phyloP scores from a whole-genome alignment of 2,329 filamentous ascomycete genomes.

The Talaromyces piceae region DNA sequence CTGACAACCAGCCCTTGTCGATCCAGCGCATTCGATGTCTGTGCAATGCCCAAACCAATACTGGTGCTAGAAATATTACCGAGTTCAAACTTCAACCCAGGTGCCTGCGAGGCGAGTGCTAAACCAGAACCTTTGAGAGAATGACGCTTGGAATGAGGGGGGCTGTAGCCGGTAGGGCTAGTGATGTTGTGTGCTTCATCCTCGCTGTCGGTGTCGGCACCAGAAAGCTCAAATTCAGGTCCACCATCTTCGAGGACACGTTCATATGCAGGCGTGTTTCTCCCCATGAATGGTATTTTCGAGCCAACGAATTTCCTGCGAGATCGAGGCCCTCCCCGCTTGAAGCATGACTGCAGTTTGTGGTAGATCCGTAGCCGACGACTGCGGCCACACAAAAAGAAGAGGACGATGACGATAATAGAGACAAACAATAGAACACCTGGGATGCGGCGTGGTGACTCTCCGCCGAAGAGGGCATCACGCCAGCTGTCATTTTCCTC shows the following conservation, averaged over 20 bases:
- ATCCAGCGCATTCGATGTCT: conserved; percentile 42
- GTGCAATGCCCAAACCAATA: conserved; percentile 27
- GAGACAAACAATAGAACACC: conserved; percentile 71
- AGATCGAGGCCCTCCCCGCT: conserved; percentile 24
- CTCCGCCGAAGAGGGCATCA: conserved; percentile 56
- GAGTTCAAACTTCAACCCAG: conserved; percentile 29
- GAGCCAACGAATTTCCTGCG: conserved; percentile 55
- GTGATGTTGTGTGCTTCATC: conserved; percentile 49
- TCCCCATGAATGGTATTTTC: conserved; percentile 35
- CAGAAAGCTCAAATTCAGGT: conserved; percentile 69
- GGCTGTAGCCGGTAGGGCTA: conserved; percentile 47
- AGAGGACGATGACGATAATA: conserved; percentile 60
- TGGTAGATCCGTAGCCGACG: conserved; percentile 57
- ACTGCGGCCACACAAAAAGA: conserved; percentile 73
- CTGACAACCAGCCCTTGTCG: conserved; percentile 68
- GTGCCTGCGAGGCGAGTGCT: conserved; percentile 19
- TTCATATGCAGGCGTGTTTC: conserved; percentile 57
- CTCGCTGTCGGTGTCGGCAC: conserved; percentile 45
- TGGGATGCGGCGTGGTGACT: conserved; percentile 61
- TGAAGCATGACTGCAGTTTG: conserved; percentile 40
- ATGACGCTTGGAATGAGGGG: conserved; percentile 45
- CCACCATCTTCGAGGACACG: conserved; percentile 74
- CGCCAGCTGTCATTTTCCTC: conserved; percentile 49
- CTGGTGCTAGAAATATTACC: conserved; percentile 35
- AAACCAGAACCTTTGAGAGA: conserved; percentile 22